A percentile compares a stretch with the other conserved stretches of the same genome.
These are phyloP conservation scores for Trametes polyzona DNA, from an alignment of 1,284 basidiomycete genomes.

Conservation along the genomic window DNA sequence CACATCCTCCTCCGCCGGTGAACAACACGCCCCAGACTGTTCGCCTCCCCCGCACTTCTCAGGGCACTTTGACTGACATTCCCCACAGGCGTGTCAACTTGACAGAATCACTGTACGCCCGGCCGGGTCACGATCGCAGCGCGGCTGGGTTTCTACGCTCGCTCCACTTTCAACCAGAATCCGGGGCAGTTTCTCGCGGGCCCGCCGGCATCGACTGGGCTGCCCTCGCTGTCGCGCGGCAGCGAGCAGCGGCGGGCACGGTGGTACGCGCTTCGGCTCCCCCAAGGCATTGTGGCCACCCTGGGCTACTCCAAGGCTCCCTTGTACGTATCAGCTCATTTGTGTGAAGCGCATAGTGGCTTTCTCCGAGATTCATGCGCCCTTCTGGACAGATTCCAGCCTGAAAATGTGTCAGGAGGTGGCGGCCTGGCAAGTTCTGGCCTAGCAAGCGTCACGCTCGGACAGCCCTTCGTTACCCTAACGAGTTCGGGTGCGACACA, in stretches of 20 bases:
- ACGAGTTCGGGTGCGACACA: not conserved
- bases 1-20: not conserved
- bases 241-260: constrained; percentile 7
- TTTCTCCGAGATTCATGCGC: not conserved
- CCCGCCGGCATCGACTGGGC: constrained; percentile 1
- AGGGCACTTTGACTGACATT: not conserved
- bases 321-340: not conserved
- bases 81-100: constrained; percentile 3
- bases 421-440: not conserved
- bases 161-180: not conserved
- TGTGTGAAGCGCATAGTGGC: not conserved
- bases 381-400: not conserved
- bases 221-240: not conserved
- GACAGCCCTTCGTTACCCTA: not conserved
- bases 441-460: not conserved
- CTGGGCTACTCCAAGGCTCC: not conserved
- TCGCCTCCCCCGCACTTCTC: not conserved
- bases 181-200: not conserved
- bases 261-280: not conserved
- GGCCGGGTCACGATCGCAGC: not conserved
- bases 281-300: not conserved
- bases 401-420: not conserved
- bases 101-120: not conserved
- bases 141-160: not conserved
- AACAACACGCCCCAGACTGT: not conserved